phyloP scores from a whole-genome alignment of 768 basidiomycete species.

The Hygrophorus russula region DNA sequence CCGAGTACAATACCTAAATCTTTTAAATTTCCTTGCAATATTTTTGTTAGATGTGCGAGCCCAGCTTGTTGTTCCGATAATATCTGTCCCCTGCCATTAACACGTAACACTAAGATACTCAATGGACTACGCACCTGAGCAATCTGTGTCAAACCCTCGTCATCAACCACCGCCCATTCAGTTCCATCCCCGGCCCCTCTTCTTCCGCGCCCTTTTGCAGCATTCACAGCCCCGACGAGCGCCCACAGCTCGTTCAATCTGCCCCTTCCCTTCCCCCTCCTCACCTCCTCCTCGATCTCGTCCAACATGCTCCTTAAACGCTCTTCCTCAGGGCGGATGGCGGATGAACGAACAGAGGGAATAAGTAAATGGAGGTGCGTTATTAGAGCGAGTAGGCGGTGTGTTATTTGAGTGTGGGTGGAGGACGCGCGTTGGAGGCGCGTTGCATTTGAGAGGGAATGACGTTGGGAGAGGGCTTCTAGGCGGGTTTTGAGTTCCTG shows the following conservation, averaged over 20 bases:
- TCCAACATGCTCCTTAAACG: slow-evolving; percentile 58
- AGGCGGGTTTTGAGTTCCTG: slow-evolving; percentile 61
- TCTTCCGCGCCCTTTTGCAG: slow-evolving; percentile 41
- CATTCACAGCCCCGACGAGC: slow-evolving; percentile 60
- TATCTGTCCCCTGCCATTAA: slow-evolving; percentile 34
- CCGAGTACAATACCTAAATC: slow-evolving; percentile 60
- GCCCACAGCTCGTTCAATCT: slow-evolving; percentile 81
- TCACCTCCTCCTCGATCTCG: slow-evolving; percentile 64
- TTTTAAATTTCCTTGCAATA: slow-evolving; percentile 49
- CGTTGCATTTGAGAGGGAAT: slow-evolving; percentile 55
- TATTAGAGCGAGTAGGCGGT: slow-evolving; percentile 57
- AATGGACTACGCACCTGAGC: slow-evolving; percentile 38
- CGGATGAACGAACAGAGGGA: slow-evolving; percentile 61
- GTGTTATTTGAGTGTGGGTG: slow-evolving; percentile 57
- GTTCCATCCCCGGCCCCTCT: slow-evolving; percentile 25
- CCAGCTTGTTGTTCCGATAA: slow-evolving; percentile 71
- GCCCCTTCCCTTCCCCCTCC: slow-evolving; percentile 25
- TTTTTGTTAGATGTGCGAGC: slow-evolving; percentile 68
- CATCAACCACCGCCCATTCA: slow-evolving; percentile 82
- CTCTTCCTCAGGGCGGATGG: slow-evolving; percentile 76
- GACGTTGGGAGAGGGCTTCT: slow-evolving; percentile 46
- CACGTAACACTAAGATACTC: slow-evolving; percentile 4
- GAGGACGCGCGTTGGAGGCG: slow-evolving; percentile 53
- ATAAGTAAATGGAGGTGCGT: slow-evolving; percentile 75
- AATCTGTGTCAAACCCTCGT: slow-evolving; percentile 70